A percentile compares a stretch with the other conserved stretches of the same genome.
phyloP scores from a whole-genome alignment of 2,329 filamentous ascomycete genomes.

The Ophiocordyceps camponoti-saundersi region DNA sequence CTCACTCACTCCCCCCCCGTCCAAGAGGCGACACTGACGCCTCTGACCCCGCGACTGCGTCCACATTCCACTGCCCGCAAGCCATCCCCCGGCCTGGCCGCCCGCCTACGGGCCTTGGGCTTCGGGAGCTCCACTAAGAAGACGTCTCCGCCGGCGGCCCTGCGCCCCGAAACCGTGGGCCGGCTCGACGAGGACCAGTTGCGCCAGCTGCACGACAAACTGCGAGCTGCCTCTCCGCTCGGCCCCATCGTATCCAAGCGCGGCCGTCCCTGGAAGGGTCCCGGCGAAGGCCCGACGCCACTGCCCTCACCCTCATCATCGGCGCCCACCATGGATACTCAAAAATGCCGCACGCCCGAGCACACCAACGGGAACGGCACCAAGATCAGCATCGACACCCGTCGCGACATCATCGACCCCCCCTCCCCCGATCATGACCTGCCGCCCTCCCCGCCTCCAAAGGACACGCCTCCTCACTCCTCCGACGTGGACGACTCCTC shows the following conservation, averaged over 20 bases:
- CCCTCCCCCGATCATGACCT: constrained; percentile 14
- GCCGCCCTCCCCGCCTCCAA: constrained; percentile 19
- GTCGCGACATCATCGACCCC: constrained; percentile 33
- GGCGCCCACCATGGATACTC: constrained; percentile 47
- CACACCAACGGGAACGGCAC: constrained; percentile 51
- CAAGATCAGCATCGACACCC: constrained; percentile 40
- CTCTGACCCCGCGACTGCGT: constrained; percentile 2
- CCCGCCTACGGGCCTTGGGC: constrained; percentile 46
- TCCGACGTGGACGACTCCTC: constrained; percentile 14
- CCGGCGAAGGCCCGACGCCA: constrained; percentile 20
- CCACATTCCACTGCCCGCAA: constrained; percentile 27
- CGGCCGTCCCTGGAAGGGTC: constrained; percentile 57
- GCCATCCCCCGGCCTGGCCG: constrained; percentile 46
- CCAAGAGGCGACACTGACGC: constrained; percentile 3
- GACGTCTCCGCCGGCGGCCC: constrained; percentile 9
- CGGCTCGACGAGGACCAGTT: constrained; percentile 56
- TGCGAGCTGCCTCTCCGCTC: constrained; percentile 34
- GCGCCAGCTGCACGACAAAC: constrained; percentile 49
- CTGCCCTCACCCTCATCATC: constrained; percentile 8
- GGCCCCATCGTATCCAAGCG: constrained; percentile 39
- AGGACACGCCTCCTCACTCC: constrained; percentile 20
- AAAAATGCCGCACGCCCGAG: constrained; percentile 60
- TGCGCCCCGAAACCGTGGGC: constrained; percentile 35
- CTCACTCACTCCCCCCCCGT: neutral
- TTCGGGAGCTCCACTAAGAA: constrained; percentile 29